Conservation (phyloP, 345 rosid species). For the Sapria himalayana region DNA sequence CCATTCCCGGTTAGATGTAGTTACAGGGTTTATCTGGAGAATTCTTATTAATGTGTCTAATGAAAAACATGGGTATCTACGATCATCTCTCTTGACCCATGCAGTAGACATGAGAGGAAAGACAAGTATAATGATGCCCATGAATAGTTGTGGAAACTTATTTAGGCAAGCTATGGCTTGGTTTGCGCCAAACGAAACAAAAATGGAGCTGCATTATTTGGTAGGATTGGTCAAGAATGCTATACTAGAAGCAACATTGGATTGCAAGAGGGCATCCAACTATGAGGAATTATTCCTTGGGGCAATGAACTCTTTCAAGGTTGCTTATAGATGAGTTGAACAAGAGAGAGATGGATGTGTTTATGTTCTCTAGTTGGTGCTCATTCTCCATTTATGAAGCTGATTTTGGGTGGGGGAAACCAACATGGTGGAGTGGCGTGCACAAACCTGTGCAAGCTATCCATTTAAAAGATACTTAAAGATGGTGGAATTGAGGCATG, state of each 20-base stretch:
- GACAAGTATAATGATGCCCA: too few species aligned
- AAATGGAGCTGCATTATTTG: slow-evolving; percentile 5
- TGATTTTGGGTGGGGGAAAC: slow-evolving; percentile 23
- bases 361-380: slow-evolving; percentile 13
- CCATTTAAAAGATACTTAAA: slow-evolving; percentile 7
- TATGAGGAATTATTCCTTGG: background rate
- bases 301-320: slow-evolving; percentile 2
- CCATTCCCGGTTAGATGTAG: slow-evolving; percentile 19
- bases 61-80: background rate
- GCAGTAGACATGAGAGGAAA: slow-evolving; percentile 15
- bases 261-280: background rate
- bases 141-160: slow-evolving; percentile 9
- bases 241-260: slow-evolving; percentile 1
- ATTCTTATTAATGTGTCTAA: slow-evolving; percentile 6
- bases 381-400: slow-evolving; percentile 8
- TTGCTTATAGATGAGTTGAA: background rate
- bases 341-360: slow-evolving; percentile 5
- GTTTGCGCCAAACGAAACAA: slow-evolving; percentile 1
- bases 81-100: slow-evolving; percentile 5
- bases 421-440: slow-evolving; percentile 10
- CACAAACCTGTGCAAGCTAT: slow-evolving; percentile 4
- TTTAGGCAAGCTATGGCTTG: slow-evolving; percentile 4
- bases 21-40: slow-evolving; percentile 19
- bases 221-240: slow-evolving; percentile 11
- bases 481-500: slow-evolving; percentile 15